Conservation (phyloP, 495 filamentous ascomycete species). For the Talaromyces nanjingensis region DNA sequence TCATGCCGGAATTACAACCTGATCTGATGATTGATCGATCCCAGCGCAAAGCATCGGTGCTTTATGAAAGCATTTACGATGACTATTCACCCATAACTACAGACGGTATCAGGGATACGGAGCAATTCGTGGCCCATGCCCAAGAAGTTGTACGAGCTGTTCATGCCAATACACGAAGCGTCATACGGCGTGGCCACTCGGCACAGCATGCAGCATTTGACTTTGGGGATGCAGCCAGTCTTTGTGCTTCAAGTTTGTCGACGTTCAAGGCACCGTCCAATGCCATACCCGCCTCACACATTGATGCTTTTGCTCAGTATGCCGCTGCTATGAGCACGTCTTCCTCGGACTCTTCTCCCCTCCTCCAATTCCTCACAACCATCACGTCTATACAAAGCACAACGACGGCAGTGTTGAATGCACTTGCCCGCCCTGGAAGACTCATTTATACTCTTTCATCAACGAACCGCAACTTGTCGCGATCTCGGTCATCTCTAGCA, state of each 20-base stretch:
- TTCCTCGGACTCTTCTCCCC: conserved; percentile 62
- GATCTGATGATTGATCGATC: conserved; percentile 86
- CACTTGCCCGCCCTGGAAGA: conserved; percentile 73
- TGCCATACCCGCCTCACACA: conserved; percentile 57
- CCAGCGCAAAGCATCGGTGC: conserved; percentile 72
- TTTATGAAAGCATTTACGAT: conserved; percentile 76
- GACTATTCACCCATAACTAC: conserved; percentile 67
- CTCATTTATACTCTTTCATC: conserved; percentile 65
- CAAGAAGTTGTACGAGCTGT: conserved; percentile 80
- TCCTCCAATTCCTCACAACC: conserved; percentile 62
- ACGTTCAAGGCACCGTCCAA: conserved; percentile 39
- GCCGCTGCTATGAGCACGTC: conserved; percentile 57
- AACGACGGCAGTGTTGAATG: conserved; percentile 68
- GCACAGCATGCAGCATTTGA: conserved; percentile 43
- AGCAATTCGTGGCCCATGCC: conserved; percentile 84
- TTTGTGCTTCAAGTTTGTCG: conserved; percentile 49
- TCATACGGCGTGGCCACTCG: conserved; percentile 51
- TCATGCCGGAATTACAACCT: conserved; percentile 88
- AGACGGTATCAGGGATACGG: conserved; percentile 83
- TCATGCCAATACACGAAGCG: conserved; percentile 70
- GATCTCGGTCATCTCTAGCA: conserved; percentile 62
- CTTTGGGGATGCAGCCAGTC: conserved; percentile 57
- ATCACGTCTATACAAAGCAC: conserved; percentile 72
- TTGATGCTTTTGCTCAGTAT: conserved; percentile 66
- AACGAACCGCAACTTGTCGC: conserved; percentile 62